phyloP scores from a whole-genome alignment of 2,329 filamentous ascomycete genomes.

The Camillea tinctor region DNA sequence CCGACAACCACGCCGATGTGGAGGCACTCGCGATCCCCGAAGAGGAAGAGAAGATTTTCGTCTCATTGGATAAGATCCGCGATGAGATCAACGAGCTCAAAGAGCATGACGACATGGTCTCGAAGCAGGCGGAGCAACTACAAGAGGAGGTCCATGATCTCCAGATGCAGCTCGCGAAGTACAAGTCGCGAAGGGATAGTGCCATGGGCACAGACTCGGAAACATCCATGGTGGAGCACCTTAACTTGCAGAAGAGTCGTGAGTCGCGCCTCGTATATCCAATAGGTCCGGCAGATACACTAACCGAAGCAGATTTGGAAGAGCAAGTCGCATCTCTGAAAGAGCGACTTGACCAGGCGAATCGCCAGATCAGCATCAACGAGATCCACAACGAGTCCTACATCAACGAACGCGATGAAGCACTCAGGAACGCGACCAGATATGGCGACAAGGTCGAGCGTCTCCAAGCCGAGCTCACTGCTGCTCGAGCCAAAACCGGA shows the following conservation, averaged over 20 bases:
- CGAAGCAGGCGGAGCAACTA: slow-evolving; percentile 53
- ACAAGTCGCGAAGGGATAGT: slow-evolving; percentile 43
- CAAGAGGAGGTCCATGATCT: slow-evolving; percentile 52
- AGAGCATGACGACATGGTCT: slow-evolving; percentile 55
- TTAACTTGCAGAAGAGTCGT: slow-evolving; percentile 56
- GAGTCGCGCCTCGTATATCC: slow-evolving; percentile 33
- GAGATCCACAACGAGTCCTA: slow-evolving; percentile 64
- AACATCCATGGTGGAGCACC: slow-evolving; percentile 41
- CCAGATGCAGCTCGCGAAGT: slow-evolving; percentile 47
- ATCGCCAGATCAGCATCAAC: slow-evolving; percentile 59
- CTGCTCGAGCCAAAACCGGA: slow-evolving; percentile 42
- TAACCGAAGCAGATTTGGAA: slow-evolving; percentile 46
- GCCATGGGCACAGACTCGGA: slow-evolving; percentile 45
- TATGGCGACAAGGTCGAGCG: slow-evolving; percentile 48
- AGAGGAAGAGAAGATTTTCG: slow-evolving; percentile 58
- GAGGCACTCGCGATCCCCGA: slow-evolving; percentile 50
- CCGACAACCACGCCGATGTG: slow-evolving; percentile 46
- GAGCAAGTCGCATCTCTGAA: slow-evolving; percentile 59
- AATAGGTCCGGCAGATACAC: slow-evolving; percentile 2
- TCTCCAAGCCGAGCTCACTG: slow-evolving; percentile 40
- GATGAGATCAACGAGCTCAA: slow-evolving; percentile 56
- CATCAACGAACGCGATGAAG: slow-evolving; percentile 62
- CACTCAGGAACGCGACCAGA: slow-evolving; percentile 60
- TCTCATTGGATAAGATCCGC: slow-evolving; percentile 62
- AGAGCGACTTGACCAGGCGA: slow-evolving; percentile 59